phyloP scores from a whole-genome alignment of 2,329 filamentous ascomycete genomes.

The Colletotrichum melonis region DNA sequence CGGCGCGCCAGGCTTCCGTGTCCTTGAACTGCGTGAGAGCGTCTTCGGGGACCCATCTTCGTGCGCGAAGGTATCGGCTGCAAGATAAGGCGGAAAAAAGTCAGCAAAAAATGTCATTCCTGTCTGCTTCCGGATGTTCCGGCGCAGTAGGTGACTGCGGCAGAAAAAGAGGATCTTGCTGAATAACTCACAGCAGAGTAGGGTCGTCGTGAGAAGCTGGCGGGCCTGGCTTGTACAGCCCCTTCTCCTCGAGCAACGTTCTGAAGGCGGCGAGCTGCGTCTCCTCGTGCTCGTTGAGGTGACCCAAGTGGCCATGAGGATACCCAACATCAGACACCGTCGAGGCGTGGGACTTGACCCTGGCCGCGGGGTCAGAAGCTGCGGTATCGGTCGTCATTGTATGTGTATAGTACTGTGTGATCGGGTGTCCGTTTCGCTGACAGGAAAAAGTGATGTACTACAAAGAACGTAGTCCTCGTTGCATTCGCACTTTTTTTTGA shows the following conservation, averaged over 20 bases:
- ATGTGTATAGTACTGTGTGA: neutral
- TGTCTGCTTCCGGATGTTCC: neutral
- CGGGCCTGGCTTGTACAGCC: constrained; percentile 68
- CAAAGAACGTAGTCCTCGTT: neutral
- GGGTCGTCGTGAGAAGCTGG: constrained; percentile 78
- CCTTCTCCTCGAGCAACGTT: constrained; percentile 70
- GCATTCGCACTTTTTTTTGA: neutral
- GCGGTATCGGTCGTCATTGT: constrained; percentile 24
- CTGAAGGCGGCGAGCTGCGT: constrained; percentile 79
- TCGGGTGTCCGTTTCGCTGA: neutral
- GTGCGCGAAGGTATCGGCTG: constrained; percentile 87
- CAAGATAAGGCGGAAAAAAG: constrained; percentile 24
- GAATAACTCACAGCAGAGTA: constrained; percentile 71
- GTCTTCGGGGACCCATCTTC: constrained; percentile 82
- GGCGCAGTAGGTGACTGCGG: neutral
- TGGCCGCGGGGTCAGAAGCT: constrained; percentile 19
- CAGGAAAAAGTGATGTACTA: neutral
- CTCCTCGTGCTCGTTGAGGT: constrained; percentile 77
- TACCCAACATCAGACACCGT: constrained; percentile 60
- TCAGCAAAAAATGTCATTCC: constrained; percentile 9
- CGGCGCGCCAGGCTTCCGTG: constrained; percentile 87
- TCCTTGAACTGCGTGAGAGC: constrained; percentile 87
- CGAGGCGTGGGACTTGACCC: constrained; percentile 27
- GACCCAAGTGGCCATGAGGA: constrained; percentile 82
- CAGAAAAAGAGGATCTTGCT: neutral